Evolutionary conservation across 805 yeast species (phyloP).

Genomic region (Maudiozyma serrabonitensis): DNA sequence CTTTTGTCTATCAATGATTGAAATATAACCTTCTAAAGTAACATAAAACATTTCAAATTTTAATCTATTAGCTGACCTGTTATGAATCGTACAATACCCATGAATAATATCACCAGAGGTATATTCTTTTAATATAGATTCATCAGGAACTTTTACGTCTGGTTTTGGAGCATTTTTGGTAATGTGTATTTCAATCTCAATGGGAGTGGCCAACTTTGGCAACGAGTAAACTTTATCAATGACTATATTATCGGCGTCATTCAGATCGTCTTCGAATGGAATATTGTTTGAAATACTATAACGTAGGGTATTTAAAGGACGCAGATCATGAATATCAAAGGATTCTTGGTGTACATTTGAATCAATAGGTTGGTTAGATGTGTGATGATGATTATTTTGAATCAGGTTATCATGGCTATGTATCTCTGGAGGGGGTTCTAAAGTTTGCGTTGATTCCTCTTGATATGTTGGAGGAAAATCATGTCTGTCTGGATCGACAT

Average conservation of each 20-base stretch:
- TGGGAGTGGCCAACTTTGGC: slow-evolving; percentile 36
- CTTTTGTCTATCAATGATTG: slow-evolving; percentile 24
- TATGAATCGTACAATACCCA: slow-evolving; percentile 47
- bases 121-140: slow-evolving; percentile 42
- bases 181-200: slow-evolving; percentile 40
- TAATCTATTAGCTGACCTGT: slow-evolving; percentile 37
- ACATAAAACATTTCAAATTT: slow-evolving; percentile 55
- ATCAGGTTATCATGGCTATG: not conserved
- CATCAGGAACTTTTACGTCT: slow-evolving; percentile 35
- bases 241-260: slow-evolving; percentile 36
- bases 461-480: slow-evolving; percentile 31
- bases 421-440: not conserved
- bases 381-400: not conserved
- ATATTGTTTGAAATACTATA: slow-evolving; percentile 4
- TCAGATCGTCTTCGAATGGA: slow-evolving; percentile 26
- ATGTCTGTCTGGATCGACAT: slow-evolving; percentile 21
- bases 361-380: not conserved
- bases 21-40: slow-evolving; percentile 36
- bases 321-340: slow-evolving; percentile 6
- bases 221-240: slow-evolving; percentile 43
- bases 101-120: slow-evolving; percentile 58
- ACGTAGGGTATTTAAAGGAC: slow-evolving; percentile 15
- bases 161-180: slow-evolving; percentile 44
- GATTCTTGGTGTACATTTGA: slow-evolving; percentile 1
- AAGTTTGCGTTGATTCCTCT: slow-evolving; percentile 8